Evolutionary conservation across 2,329 filamentous ascomycete genomes (phyloP).

Genomic region (Herpomyces periplanetae): DNA sequence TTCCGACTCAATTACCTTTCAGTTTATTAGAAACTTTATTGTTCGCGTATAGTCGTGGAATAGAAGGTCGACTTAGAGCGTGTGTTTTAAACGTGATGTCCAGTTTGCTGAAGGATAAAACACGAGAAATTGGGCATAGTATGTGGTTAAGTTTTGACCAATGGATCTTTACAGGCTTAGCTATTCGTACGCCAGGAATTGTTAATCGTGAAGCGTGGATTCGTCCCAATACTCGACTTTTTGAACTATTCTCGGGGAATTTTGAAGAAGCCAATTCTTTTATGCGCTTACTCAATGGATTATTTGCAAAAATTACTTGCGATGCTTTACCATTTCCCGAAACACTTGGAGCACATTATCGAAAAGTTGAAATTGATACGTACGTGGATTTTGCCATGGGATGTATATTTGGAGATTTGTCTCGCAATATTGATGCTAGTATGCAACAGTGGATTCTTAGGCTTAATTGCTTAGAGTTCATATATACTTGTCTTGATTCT

Average conservation of each 20-base stretch:
- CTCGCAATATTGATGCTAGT: conserved; percentile 21
- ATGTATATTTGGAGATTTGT: conserved; percentile 26
- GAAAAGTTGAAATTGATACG: conserved; percentile 51
- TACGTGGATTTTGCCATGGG: conserved; percentile 75
- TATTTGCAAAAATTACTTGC: conserved; percentile 23
- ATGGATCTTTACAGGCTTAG: conserved; percentile 22
- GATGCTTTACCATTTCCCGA: conserved; percentile 47
- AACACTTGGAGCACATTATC: conserved; percentile 30
- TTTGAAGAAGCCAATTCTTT: conserved; percentile 65
- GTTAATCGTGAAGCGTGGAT: too few relatives aligned
- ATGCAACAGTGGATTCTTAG: conserved; percentile 31
- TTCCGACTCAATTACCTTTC: conserved; percentile 24
- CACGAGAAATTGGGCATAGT: conserved; percentile 19
- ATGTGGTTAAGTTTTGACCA: conserved; percentile 49
- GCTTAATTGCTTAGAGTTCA: conserved; percentile 47
- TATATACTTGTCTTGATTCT: conserved; percentile 30
- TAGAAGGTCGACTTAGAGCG: conserved; percentile 36
- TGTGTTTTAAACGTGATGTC: conserved; percentile 43
- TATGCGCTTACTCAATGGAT: conserved; percentile 27
- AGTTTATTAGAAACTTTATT: conserved; percentile 33
- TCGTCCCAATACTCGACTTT: too few relatives aligned
- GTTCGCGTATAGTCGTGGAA: conserved; percentile 32
- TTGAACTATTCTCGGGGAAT: conserved; percentile 30
- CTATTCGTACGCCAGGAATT: too few relatives aligned
- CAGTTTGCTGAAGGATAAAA: conserved; percentile 35